Base-by-base conservation (phyloP, 2,329 filamentous ascomycete species). In the Cryphonectria parasitica region DNA sequence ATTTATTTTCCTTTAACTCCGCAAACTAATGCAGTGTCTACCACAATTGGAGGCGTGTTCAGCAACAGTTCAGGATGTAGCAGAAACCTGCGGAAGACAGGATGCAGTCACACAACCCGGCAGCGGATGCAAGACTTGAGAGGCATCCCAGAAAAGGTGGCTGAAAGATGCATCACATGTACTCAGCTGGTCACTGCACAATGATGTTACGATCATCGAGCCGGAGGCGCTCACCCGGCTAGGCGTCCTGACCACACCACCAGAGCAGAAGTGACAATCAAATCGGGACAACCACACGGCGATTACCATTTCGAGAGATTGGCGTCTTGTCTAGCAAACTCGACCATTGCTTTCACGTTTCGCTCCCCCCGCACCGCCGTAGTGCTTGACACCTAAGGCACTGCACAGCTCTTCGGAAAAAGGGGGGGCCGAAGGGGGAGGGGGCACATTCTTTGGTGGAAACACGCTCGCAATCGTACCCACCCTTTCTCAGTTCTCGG, bases 11-110 rank as follows among this genome's bases (percentile, higher is more conserved):
- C 62, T 31, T 31, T 31, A 41, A 19, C 7, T 22, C 17, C 49
- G 62, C 62, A 64, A 41, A n/a, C 25, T 64, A 31, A 25, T 62
- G 60, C 60, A 62, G 36, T 62, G 34, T 11, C 60, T 62, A 17
- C 60, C 60, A 34, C 54, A 34, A 34, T n/a, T 7, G 58, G 58
- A 25, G 60, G 60, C 41, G 28, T 34, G 5, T 58, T 58, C 10
- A 28, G 17, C 15, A n/a, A n/a, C 34, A 2, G 19, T 41, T 22
- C 34, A 62, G 22, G 36, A 11, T 41, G 36, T 41, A 39, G 60
- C 60, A 41, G 54, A 17, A 25, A 31, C 28, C 34, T 58, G 54
- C 28, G 28, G 25, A 17, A 13, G 11, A 19, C 54, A 58, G 54
- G 25, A 58, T 31, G 54, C 25, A 31, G 19, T 58, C 54, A 58